Base-by-base conservation (phyloP, 2,329 filamentous ascomycete genomes). In the Sporothrix schenckii region DNA sequence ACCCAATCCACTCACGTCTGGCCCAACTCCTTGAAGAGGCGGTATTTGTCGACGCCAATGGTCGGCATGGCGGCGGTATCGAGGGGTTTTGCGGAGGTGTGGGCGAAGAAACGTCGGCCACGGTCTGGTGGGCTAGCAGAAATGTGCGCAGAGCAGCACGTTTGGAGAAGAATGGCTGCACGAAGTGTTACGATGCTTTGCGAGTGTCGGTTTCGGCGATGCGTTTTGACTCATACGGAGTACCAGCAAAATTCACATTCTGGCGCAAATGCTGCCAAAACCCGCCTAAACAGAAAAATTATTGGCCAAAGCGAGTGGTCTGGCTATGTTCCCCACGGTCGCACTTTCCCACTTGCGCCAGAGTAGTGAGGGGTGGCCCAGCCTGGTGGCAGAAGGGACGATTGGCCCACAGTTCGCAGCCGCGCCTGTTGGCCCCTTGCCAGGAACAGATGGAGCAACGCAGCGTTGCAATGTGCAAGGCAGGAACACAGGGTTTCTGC, bases 11-110 rank as follows among this genome's bases (percentile, higher is more conserved):
- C 71, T 49, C 87, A 97, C 88, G 95, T 90, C 82, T 90, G 90
- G 78, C 93, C 94, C 72, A 99, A 88, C 80, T 92, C 93, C 83
- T 96, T 90, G 86, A 92, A 98, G 79, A 99, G 92, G 79, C 91
- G 92, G 78, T 93, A 94, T 85, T 98, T 99, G 85, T 98, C 92
- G 77, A 98, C 94, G 76, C 91, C 87, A 77, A 99, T 97, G 80
- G 95, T 99, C 83, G 95, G 95, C 95, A 75, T 75, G 19, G 39
- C 66, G 66, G 66, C 47, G 47, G 53, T 52, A 30, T 19, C 49
- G 21, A 34, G 60, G 9, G 60, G 24, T 34, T 50, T 24, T 50
- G 41, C 2, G 14, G 44, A 16, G 34, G 16, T 30, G 13, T 3
- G 0, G 58, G n/a, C 14, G 21, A 27, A 27, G 14, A 39, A 16